phyloP scores from a whole-genome alignment of 257 asterid species.

The Solanum appendiculatum region DNA sequence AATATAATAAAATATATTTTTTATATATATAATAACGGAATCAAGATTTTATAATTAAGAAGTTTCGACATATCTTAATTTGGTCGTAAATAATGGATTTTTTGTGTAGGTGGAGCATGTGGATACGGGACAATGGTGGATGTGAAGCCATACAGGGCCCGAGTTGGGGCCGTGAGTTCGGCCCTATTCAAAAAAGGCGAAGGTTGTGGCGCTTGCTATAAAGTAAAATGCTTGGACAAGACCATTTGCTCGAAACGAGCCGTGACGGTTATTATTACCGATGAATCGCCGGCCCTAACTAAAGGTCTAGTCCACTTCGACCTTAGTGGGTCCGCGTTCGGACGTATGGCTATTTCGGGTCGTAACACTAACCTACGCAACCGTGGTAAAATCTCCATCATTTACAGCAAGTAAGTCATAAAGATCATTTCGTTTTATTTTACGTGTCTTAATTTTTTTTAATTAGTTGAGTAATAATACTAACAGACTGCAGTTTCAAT shows the following conservation, averaged over 20 bases:
- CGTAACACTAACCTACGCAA: conserved; percentile 53
- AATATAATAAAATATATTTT: not conserved
- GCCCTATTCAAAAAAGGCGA: conserved; percentile 72
- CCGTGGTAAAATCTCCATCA: conserved; percentile 69
- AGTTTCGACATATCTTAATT: not conserved
- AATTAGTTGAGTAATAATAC: not conserved
- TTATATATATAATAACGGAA: not conserved
- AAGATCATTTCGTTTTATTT: not conserved
- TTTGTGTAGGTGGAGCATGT: conserved; percentile 66
- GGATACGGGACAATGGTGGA: conserved; percentile 91
- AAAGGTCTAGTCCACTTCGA: conserved; percentile 63
- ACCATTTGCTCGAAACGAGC: conserved; percentile 83
- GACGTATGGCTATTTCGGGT: conserved; percentile 83
- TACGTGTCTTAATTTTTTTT: not conserved
- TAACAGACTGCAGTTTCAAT: conserved; percentile 8
- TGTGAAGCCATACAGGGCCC: conserved; percentile 81
- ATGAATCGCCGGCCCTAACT: conserved; percentile 77
- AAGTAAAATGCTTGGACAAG: conserved; percentile 70
- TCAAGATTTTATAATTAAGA: not conserved
- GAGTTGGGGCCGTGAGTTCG: conserved; percentile 96
- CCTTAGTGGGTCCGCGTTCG: conserved; percentile 93
- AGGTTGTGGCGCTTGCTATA: conserved; percentile 95
- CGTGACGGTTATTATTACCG: conserved; percentile 79
- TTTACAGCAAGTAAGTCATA: conserved; percentile 53
- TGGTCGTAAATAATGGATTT: not conserved